Percentiles rank a stretch among this genome's conserved stretches.
phyloP scores from a whole-genome alignment of 805 yeast genomes.

The Candida ulmi region DNA sequence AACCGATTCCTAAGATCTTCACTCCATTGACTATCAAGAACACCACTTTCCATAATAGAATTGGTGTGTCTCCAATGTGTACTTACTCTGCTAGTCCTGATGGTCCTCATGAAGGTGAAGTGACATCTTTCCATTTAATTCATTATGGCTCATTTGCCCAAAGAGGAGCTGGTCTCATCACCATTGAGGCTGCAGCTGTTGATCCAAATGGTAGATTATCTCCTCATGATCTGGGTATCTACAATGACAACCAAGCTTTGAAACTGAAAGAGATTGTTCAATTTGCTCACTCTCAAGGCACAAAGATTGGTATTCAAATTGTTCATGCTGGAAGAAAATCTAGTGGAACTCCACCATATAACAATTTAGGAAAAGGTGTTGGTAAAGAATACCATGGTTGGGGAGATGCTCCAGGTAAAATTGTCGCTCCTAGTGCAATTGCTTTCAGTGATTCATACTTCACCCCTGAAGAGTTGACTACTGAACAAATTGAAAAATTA shows the following conservation, averaged over 20 bases:
- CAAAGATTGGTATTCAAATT: constrained; percentile 45
- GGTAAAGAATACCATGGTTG: constrained; percentile 34
- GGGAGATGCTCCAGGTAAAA: constrained; percentile 29
- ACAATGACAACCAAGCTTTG: constrained; percentile 43
- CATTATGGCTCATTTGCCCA: constrained; percentile 44
- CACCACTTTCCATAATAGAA: constrained; percentile 36
- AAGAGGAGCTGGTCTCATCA: constrained; percentile 44
- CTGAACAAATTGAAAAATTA: constrained; percentile 34
- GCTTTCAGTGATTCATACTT: constrained; percentile 19
- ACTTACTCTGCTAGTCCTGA: constrained; percentile 35
- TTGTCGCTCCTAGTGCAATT: constrained; percentile 43
- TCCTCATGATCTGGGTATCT: constrained; percentile 44
- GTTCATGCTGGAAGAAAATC: constrained; percentile 53
- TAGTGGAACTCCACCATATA: constrained; percentile 27
- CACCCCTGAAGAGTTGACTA: constrained; percentile 38
- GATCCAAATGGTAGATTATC: constrained; percentile 36
- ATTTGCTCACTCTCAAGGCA: constrained; percentile 39
- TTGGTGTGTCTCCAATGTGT: constrained; percentile 56
- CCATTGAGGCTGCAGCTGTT: constrained; percentile 42
- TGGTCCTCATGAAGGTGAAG: constrained; percentile 28
- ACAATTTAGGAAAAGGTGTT: constrained; percentile 26
- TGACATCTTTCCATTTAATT: constrained; percentile 41
- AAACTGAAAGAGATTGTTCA: constrained; percentile 36
- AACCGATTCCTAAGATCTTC: constrained; percentile 15
- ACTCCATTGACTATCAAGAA: constrained; percentile 15